Evolutionary conservation across 208 protist genomes (phyloP), one percentile per base, ranked within the genome.

Genomic region (Trypanosoma vivax): DNA sequence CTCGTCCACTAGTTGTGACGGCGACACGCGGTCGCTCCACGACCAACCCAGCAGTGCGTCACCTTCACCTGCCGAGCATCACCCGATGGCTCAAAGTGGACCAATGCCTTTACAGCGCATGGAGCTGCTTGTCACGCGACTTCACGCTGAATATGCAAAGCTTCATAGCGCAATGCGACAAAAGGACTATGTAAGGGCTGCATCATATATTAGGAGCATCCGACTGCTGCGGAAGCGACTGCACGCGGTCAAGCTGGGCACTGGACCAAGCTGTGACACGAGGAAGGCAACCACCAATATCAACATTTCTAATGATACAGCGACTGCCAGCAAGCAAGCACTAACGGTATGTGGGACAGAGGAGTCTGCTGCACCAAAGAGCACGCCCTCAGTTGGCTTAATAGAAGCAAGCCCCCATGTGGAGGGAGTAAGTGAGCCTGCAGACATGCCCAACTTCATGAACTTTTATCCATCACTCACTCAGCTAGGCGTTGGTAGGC

Each of bases 391-490:
- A 23, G 25, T 27, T 23, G 16, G 18, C 37, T 7, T 19, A 30
- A 31, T 25, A 18, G 13, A 5, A 30, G 27, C 30, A 35, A 47
- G 16, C 5, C 31, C 46, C 39, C 31, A 34, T 30, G 21, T 18
- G 7, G 45, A 53, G 9, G 24, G 7, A n/a, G 52, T 37, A 5
- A 29, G 27, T 11, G 7, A 29, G 14, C 16, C 33, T 35, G 21
- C 25, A 10, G 27, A 18, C n/a, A 45, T 18, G 19, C 45, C 48
- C 21, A 35, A 46, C 50, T 40, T 31, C 31, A 0, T 76, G 4
- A 78, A 65, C 51, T 76, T 76, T 57, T 65, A 75, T 49, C 75
- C 75, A 5, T 47, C 71, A 24, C 59, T 65, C 4, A 61, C 58
- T 16, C 61, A 52, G 47, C 52, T 83, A 29, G 66, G 71, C 9